Evolutionary conservation across 2,329 filamentous ascomycete species (phyloP), one percentile per base, ranked within the genome.

Genomic region (Sordariomycetes sp.): DNA sequence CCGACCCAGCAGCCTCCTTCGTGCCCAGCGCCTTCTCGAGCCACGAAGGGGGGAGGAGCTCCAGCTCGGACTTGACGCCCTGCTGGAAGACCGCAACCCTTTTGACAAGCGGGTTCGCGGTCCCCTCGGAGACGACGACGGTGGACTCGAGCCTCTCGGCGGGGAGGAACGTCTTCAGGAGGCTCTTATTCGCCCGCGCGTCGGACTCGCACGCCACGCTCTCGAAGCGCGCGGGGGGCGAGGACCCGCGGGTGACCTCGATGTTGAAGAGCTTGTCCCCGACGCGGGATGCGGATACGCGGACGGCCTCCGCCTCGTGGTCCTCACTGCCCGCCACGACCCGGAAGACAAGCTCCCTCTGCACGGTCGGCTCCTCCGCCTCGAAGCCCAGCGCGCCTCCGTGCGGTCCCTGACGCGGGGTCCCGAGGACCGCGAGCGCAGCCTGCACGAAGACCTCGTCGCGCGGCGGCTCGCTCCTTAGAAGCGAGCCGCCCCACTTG

Each of bases 391-490:
- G 74, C 1, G 72, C 68, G 56, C 73, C 67, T 1, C 78, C 78
- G 62, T 78, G 80, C 20, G 72, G 77, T 24, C 62, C 62, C 50
- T 28, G 10, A 15, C n/a, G 3, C 28, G 15, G 22, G 20, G 17
- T 34, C 64, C 58, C 69, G 56, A 89, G 70, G 62, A 92, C 76
- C 10, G 86, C 89, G 10, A 99, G 76, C 0, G 91, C 91, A 10
- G 90, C 91, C 74, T 99, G 94, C 0, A 86, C 85, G 62, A 90
- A 89, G 2, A 90, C 81, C 70, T 96, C 90, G 51, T 85, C 78
- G 22, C 80, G 75, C 36, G 87, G 78, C 0, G 69, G 67, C 13
- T 80, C 71, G 1, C 80, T 78, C 24, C 76, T 75, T 67, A 97
- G 97, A 1, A 99, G 79, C 62, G 90, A 86, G 12, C 84, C 79